These are phyloP conservation scores for Leccinum disarticulatum DNA, from an alignment of 768 basidiomycete species.

Conservation along the genomic window DNA sequence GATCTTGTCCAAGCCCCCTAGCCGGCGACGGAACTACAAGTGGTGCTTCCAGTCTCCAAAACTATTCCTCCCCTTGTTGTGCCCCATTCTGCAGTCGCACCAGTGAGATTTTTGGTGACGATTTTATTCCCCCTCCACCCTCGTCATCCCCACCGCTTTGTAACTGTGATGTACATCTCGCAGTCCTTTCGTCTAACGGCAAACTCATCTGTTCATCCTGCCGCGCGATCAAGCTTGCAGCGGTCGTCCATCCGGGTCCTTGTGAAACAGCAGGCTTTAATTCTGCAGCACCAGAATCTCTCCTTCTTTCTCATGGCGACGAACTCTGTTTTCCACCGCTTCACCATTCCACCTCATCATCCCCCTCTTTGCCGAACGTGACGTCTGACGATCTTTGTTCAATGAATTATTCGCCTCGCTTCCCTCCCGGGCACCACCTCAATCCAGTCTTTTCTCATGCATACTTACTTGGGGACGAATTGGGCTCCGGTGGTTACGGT, in stretches of 20 bases:
- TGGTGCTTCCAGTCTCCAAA: not conserved
- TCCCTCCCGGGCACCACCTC: conserved; percentile 61
- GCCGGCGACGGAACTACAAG: not conserved
- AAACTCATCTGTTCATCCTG: not conserved
- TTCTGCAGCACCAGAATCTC: conserved; percentile 14
- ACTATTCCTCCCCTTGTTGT: not conserved
- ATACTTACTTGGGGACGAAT: conserved; percentile 69
- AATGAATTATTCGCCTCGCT: conserved; percentile 45
- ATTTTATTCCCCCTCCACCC: not conserved
- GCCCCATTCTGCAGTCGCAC: not conserved
- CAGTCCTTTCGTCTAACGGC: not conserved
- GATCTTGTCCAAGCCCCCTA: not conserved
- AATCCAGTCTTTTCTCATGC: conserved; percentile 55
- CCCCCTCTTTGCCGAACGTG: not conserved
- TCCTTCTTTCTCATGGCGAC: conserved; percentile 24
- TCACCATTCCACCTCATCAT: conserved; percentile 3
- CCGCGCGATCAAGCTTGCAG: not conserved
- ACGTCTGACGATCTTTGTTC: conserved; percentile 17
- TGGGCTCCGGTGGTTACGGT: conserved; percentile 92
- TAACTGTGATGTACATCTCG: not conserved
- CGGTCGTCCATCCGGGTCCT: not conserved
- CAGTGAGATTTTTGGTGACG: not conserved
- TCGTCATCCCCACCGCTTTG: not conserved
- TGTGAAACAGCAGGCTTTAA: not conserved
- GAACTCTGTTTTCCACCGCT: conserved; percentile 1